Evolutionary conservation across 2,329 filamentous ascomycete genomes (phyloP), one percentile per base, ranked within the genome.

Genomic region (Pseudogymnoascus sp.): DNA sequence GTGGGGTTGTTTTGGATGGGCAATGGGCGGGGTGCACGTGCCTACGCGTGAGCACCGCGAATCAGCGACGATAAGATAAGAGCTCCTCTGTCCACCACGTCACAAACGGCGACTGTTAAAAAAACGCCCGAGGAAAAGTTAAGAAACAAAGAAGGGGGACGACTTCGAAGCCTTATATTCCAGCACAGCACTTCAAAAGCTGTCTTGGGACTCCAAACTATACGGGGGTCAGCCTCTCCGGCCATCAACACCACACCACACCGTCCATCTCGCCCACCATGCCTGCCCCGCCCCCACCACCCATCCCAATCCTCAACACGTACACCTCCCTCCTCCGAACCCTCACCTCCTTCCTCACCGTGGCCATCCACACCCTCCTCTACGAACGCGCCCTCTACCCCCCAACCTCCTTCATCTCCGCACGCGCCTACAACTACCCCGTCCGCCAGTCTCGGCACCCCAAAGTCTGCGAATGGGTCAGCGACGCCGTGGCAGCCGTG

Each of bases 401-500:
- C 1, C 76, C 77, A 62, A 77, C 80, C 38, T 84, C 87, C n/a
- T 91, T 90, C 74, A 78, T 88, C 53, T 81, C 83, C 44, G 82
- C 85, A 5, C 82, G 85, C 65, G 86, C 85, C 70, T 89, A 89
- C 78, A 89, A 89, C 75, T 84, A 85, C 67, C 80, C 87, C n/a
- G 85, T 89, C 63, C 83, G 84, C 63, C 88, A 90, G 72, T 88
- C 81, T 65, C 84, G 88, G 50, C 87, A 90, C 73, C 87, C 88
- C 0, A 80, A 82, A 67, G 86, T 91, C 67, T 90, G 87, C 77
- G 78, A 82, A 70, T 90, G 88, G 83, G 85, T 90, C 74, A 82
- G 80, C 68, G 84, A 88, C 73, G 86, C 87, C 64, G 80, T 88
- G 59, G 75, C 81, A 62, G 83, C 86, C 36, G 81, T 89, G 40